Percentiles rank a stretch among this genome's conserved stretches.
These are phyloP conservation scores for Strobilomyces dryophilus DNA, from an alignment of 768 basidiomycete species.

Conservation along the genomic window DNA sequence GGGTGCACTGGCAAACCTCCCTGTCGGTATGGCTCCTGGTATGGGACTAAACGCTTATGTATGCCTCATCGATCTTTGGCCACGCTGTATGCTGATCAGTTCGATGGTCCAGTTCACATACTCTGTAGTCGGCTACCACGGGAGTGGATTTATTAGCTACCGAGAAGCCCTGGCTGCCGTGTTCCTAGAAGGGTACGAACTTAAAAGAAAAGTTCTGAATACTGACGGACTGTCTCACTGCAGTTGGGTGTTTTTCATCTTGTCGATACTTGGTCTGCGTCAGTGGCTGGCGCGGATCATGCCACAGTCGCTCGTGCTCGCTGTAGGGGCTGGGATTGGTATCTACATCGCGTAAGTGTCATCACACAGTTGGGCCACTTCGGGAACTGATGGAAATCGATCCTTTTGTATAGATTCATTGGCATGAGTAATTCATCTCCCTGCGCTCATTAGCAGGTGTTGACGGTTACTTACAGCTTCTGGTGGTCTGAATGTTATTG, in stretches of 20 bases:
- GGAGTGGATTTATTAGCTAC: conserved; percentile 64
- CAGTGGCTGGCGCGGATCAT: conserved; percentile 89
- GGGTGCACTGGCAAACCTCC: conserved; percentile 84
- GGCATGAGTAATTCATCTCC: conserved; percentile 52
- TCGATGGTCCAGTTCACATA: conserved; percentile 64
- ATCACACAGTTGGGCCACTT: background rate
- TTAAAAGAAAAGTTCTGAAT: background rate
- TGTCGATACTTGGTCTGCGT: conserved; percentile 79
- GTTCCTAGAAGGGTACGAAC: conserved; percentile 76
- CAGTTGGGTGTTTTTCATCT: conserved; percentile 77
- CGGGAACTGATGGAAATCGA: conserved; percentile 8
- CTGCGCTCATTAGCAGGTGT: background rate
- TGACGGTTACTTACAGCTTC: conserved; percentile 38
- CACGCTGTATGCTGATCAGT: background rate
- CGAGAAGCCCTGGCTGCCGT: conserved; percentile 80
- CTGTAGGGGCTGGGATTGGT: conserved; percentile 85
- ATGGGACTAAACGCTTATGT: conserved; percentile 82
- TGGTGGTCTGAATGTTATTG: conserved; percentile 69
- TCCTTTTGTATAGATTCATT: conserved; percentile 50
- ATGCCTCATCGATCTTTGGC: conserved; percentile 1
- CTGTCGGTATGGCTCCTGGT: conserved; percentile 85
- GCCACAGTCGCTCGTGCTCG: conserved; percentile 81
- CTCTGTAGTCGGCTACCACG: conserved; percentile 84
- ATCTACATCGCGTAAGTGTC: conserved; percentile 74
- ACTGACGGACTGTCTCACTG: background rate